Percentiles rank a stretch among this genome's conserved stretches.
These are phyloP conservation scores for Nemania sp. DNA, from an alignment of 2,329 filamentous ascomycete genomes.

Conservation along the genomic window DNA sequence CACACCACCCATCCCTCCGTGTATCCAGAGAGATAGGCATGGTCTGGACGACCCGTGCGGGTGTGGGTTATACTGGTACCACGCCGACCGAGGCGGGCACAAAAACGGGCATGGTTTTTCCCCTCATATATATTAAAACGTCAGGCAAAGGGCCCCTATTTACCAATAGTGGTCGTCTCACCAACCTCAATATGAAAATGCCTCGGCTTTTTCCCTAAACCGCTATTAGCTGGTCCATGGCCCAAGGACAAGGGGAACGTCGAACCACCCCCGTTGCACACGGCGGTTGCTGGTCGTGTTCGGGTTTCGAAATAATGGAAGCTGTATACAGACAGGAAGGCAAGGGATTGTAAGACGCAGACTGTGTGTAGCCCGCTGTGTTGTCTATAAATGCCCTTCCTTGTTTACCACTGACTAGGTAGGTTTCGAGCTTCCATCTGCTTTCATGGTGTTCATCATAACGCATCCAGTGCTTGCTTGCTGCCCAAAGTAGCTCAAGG, in stretches of 20 bases:
- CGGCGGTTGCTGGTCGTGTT: not conserved
- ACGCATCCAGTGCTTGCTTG: not conserved
- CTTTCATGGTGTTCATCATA: not conserved
- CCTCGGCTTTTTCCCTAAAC: not conserved
- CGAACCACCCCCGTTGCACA: not conserved
- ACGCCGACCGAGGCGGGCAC: not conserved
- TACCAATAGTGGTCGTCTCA: too few relatives aligned
- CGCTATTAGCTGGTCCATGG: not conserved
- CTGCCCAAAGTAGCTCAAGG: not conserved
- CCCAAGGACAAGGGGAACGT: not conserved
- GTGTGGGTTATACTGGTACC: not conserved
- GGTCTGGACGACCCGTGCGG: not conserved
- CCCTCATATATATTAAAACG: not conserved
- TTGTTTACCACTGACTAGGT: not conserved
- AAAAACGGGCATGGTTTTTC: not conserved
- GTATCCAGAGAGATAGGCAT: not conserved
- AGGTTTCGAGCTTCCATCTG: not conserved
- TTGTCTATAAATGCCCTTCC: constrained; percentile 5
- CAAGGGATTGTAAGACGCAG: not conserved
- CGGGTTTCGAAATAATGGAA: not conserved
- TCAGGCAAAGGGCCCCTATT: not conserved
- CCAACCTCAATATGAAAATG: too few relatives aligned
- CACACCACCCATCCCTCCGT: too few relatives aligned
- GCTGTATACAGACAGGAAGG: not conserved
- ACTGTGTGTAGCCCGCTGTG: too few relatives aligned